phyloP scores from a whole-genome alignment of 179 eudicot genomes.

The Heliamphora pulchella region DNA sequence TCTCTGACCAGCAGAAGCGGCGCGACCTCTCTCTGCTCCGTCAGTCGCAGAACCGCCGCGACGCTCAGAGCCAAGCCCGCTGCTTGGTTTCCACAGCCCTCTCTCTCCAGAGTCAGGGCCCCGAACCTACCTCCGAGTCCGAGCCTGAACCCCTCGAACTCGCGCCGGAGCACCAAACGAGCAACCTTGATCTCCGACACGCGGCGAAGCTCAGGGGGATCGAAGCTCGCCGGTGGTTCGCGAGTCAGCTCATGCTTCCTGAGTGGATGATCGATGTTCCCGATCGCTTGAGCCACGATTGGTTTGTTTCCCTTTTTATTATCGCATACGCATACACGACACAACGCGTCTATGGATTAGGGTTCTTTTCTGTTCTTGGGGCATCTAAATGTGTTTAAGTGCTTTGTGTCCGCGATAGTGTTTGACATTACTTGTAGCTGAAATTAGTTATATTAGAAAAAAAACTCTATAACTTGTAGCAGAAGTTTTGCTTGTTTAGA shows the following conservation, averaged over 20 bases:
- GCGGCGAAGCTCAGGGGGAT: conserved; percentile 63
- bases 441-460: too few relatives aligned
- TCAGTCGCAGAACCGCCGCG: conserved; percentile 65
- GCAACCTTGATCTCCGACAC: conserved; percentile 50
- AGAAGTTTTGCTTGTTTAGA: too few relatives aligned
- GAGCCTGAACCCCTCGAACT: conserved; percentile 21
- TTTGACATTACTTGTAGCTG: too few relatives aligned
- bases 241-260: conserved; percentile 88
- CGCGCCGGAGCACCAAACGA: conserved; percentile 16
- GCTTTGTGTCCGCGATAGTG: too few relatives aligned
- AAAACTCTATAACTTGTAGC: too few relatives aligned
- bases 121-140: conserved; percentile 20
- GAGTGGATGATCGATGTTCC: conserved; percentile 99
- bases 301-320: conserved; percentile 31
- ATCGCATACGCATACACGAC: neutral
- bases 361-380: neutral
- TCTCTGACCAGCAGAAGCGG: conserved; percentile 89
- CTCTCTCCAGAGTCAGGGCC: conserved; percentile 37
- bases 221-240: conserved; percentile 73
- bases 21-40: conserved; percentile 77
- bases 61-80: conserved; percentile 83
- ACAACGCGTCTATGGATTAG: too few relatives aligned
- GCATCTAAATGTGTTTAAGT: neutral
- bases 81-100: conserved; percentile 59
- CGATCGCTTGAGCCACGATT: conserved; percentile 46